Percentiles rank a stretch among this genome's conserved stretches.
Evolutionary conservation across 257 asterid genomes (phyloP).

Genomic region (Gentiana dahurica): DNA sequence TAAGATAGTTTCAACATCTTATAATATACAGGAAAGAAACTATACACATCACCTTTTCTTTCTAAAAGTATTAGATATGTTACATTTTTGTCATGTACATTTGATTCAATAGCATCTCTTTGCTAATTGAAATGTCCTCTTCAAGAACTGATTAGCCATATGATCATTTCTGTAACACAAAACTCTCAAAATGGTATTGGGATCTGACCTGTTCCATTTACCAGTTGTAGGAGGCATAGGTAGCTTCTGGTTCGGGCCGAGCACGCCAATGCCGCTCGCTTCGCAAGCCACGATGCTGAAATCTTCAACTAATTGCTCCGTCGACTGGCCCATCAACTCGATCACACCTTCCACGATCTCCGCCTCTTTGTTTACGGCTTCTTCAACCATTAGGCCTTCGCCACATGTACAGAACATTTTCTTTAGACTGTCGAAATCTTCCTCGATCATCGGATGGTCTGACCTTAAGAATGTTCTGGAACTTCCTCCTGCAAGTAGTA

Average conservation of each 20-base stretch:
- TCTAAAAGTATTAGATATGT: no score
- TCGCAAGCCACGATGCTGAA: slow-evolving; percentile 74
- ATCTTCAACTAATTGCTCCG: slow-evolving; percentile 79
- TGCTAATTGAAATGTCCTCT: slow-evolving; percentile 66
- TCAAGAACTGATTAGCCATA: slow-evolving; percentile 55
- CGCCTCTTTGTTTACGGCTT: slow-evolving; percentile 52
- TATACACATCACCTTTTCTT: no score
- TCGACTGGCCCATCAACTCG: slow-evolving; percentile 62
- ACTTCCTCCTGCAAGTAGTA: slow-evolving; percentile 87
- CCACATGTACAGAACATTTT: slow-evolving; percentile 57
- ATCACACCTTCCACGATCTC: slow-evolving; percentile 79
- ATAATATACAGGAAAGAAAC: no score
- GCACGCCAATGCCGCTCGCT: slow-evolving; percentile 56
- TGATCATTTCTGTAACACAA: slow-evolving; percentile 72
- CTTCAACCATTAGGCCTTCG: slow-evolving; percentile 68
- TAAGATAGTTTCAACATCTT: no score
- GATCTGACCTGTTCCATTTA: slow-evolving; percentile 71
- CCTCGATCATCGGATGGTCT: slow-evolving; percentile 75
- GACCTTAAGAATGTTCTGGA: slow-evolving; percentile 36
- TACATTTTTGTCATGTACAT: no score
- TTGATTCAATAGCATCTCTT: slow-evolving; percentile 23
- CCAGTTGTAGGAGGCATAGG: slow-evolving; percentile 91
- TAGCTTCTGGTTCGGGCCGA: slow-evolving; percentile 52
- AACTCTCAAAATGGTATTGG: slow-evolving; percentile 74
- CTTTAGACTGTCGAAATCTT: slow-evolving; percentile 64